Percentiles rank a stretch among this genome's conserved stretches.
phyloP scores from a whole-genome alignment of 2,329 filamentous ascomycete species.

The Byssochlamys sp. region DNA sequence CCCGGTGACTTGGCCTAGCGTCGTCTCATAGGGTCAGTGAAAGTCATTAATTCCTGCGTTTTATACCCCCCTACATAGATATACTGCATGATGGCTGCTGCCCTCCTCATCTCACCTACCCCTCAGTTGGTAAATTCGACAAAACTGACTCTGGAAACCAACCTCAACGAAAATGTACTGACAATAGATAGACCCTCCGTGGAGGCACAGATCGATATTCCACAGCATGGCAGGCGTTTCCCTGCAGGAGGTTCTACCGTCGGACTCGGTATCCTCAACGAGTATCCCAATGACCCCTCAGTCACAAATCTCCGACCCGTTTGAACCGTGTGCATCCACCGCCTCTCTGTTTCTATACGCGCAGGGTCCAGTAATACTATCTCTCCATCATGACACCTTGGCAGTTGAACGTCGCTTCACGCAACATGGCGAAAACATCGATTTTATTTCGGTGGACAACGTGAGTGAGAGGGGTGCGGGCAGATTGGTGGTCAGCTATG shows the following conservation, averaged over 20 bases:
- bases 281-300: conserved; percentile 38
- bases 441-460: conserved; percentile 80
- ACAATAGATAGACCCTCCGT: not conserved
- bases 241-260: conserved; percentile 51
- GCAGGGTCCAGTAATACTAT: conserved; percentile 70
- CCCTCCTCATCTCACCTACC: conserved; percentile 3
- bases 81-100: not conserved
- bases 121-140: conserved; percentile 2
- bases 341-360: conserved; percentile 84
- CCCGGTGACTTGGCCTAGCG: not conserved
- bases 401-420: conserved; percentile 80
- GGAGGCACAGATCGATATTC: not conserved
- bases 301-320: conserved; percentile 38
- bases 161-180: not conserved
- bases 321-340: conserved; percentile 83
- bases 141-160: not conserved
- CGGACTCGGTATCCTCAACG: conserved; percentile 49
- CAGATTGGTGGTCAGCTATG: conserved; percentile 82
- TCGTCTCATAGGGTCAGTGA: not conserved
- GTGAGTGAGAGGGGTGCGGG: conserved; percentile 78
- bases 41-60: not conserved
- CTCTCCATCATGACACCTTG: conserved; percentile 84
- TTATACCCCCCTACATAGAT: not conserved
- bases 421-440: conserved; percentile 71
- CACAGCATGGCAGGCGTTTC: conserved; percentile 48